These are phyloP conservation scores for Penicillium digitatum DNA, from an alignment of 2,329 filamentous ascomycete genomes.

Conservation along the genomic window DNA sequence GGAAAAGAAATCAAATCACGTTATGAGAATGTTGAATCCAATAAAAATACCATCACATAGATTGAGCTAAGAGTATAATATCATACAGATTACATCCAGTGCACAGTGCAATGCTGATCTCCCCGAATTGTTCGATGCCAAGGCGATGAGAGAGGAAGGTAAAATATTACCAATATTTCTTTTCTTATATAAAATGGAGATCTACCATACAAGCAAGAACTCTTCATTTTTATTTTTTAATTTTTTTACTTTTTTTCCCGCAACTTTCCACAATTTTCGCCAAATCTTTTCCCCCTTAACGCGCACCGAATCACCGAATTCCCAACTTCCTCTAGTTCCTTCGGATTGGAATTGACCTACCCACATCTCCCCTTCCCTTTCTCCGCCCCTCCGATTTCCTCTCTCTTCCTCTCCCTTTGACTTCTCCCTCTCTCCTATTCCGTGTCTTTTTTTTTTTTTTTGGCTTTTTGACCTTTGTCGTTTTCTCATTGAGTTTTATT, in stretches of 20 bases:
- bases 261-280: not conserved
- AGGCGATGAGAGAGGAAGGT: not conserved
- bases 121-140: not conserved
- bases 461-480: not conserved
- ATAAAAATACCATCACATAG: not conserved
- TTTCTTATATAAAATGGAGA: not conserved
- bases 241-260: not conserved
- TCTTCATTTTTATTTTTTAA: not conserved
- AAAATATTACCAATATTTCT: not conserved
- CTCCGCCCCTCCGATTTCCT: constrained; percentile 9
- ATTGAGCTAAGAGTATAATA: not conserved
- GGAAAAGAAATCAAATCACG: not conserved
- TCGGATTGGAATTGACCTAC: constrained; percentile 1
- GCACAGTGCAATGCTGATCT: not conserved
- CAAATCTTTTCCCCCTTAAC: not conserved
- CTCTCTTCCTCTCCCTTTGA: constrained; percentile 1
- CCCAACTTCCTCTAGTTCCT: not conserved
- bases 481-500: not conserved
- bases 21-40: not conserved
- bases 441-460: not conserved
- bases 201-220: no score
- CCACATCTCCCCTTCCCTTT: not conserved
- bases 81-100: not conserved
- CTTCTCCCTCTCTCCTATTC: not conserved
- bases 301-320: not conserved